Evolutionary conservation across 2,329 filamentous ascomycete genomes (phyloP).

Genomic region (Sporothrix globosa): DNA sequence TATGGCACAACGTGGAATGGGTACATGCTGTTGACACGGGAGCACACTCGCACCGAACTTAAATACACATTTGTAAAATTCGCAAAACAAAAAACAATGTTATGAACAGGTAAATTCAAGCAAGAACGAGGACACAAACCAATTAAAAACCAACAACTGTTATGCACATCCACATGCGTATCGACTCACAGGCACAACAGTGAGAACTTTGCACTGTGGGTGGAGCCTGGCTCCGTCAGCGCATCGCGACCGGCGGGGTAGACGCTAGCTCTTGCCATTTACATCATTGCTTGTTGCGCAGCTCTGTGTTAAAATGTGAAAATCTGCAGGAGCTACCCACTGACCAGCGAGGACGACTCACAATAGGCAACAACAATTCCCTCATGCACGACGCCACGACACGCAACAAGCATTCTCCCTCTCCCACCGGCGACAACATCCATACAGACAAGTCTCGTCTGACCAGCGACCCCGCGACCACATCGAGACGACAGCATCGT

Average conservation of each 20-base stretch:
- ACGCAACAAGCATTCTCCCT: neutral
- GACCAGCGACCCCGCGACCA: neutral
- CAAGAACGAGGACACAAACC: too few species aligned
- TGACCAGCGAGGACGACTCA: neutral
- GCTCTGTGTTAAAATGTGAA: constrained; percentile 6
- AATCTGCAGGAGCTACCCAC: constrained; percentile 25
- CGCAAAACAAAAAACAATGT: neutral
- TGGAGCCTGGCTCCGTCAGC: constrained; percentile 5
- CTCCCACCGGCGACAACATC: constrained; percentile 9
- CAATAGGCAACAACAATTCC: neutral
- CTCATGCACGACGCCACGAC: constrained; percentile 18
- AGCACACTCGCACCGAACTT: neutral
- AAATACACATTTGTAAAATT: neutral
- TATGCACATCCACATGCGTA: too few species aligned
- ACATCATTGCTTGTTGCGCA: constrained; percentile 19
- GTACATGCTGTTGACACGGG: neutral
- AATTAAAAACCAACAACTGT: too few species aligned
- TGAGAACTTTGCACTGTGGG: constrained; percentile 19
- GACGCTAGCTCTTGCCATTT: constrained; percentile 21
- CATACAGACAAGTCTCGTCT: neutral
- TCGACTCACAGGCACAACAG: neutral
- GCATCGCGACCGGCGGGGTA: constrained; percentile 25
- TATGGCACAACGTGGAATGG: neutral
- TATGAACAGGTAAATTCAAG: neutral
- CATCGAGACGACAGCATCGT: constrained; percentile 15